These are phyloP conservation scores for Emmonsiellopsis sp. DNA, from an alignment of 2,329 filamentous ascomycete species.

Conservation along the genomic window DNA sequence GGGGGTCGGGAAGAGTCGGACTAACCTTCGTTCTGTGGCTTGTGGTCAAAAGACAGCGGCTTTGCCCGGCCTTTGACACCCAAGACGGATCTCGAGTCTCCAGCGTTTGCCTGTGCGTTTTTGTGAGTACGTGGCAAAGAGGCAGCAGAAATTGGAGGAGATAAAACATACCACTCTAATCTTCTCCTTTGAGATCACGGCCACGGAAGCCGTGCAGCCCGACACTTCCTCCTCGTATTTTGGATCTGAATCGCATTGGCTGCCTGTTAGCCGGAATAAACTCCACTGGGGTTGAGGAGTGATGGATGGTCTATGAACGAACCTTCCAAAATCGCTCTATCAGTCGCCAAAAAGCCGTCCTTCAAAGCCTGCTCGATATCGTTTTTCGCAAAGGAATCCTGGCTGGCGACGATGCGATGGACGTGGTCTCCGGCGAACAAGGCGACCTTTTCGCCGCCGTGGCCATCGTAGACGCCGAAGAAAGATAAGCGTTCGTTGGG, in stretches of 20 bases:
- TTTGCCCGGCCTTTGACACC: constrained; percentile 96
- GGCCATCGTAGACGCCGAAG: constrained; percentile 96
- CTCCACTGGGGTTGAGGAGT: background rate
- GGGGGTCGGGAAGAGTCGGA: constrained; percentile 1
- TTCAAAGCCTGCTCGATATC: constrained; percentile 94
- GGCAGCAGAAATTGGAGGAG: constrained; percentile 2
- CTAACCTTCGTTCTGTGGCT: constrained; percentile 92
- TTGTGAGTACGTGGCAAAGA: constrained; percentile 10
- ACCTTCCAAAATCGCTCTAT: constrained; percentile 94
- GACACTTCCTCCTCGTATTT: constrained; percentile 97
- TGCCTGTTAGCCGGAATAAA: constrained; percentile 7
- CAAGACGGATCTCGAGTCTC: constrained; percentile 88
- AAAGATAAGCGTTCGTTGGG: constrained; percentile 74
- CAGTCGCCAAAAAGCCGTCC: constrained; percentile 92
- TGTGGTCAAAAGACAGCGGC: constrained; percentile 97
- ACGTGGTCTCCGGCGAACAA: constrained; percentile 87
- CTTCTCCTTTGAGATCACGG: constrained; percentile 79
- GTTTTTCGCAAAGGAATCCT: constrained; percentile 83
- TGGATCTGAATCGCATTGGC: constrained; percentile 56
- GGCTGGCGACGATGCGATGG: constrained; percentile 88
- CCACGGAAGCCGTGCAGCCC: constrained; percentile 90
- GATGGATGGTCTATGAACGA: constrained; percentile 25
- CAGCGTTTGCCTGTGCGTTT: constrained; percentile 72
- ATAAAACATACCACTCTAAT: constrained; percentile 76
- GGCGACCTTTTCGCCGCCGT: constrained; percentile 94